Percentiles rank a stretch among this genome's conserved stretches.
phyloP scores from a whole-genome alignment of 371 early-diverging fungal species.

The Mucor velutinosus region DNA sequence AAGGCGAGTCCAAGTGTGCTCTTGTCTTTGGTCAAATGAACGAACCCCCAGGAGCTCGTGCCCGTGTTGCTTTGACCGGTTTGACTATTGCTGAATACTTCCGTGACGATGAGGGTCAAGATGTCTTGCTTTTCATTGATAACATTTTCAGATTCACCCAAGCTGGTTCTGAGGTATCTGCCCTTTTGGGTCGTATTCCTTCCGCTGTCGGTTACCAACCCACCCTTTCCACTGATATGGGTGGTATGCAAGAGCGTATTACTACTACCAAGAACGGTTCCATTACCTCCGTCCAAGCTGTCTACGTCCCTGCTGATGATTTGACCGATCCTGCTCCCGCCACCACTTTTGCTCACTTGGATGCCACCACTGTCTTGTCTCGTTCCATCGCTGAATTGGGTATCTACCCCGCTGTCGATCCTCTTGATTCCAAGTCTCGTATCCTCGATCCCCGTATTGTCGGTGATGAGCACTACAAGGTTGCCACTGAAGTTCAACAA shows the following conservation, averaged over 20 bases:
- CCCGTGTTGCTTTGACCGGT: slow-evolving; percentile 98
- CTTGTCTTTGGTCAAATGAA: slow-evolving; percentile 99
- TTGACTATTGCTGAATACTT: slow-evolving; percentile 98
- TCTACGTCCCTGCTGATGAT: slow-evolving; percentile 99
- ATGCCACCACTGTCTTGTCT: slow-evolving; percentile 98
- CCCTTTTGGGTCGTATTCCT: no score
- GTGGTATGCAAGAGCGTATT: no score
- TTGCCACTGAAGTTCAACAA: no score
- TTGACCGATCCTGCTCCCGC: slow-evolving; percentile 99
- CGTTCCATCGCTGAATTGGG: slow-evolving; percentile 96
- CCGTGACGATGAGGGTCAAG: slow-evolving; percentile 99
- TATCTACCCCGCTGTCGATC: slow-evolving; percentile 98
- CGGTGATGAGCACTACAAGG: no score
- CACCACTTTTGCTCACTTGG: slow-evolving; percentile 98
- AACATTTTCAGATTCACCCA: slow-evolving; percentile 98
- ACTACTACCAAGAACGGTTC: no score
- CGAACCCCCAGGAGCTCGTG: slow-evolving; percentile 99
- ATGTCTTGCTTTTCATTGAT: slow-evolving; percentile 97
- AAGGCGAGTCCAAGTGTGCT: slow-evolving; percentile 94
- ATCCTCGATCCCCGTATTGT: no score
- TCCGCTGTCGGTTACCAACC: no score
- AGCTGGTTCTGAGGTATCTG: slow-evolving; percentile 94
- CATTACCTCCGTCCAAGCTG: no score
- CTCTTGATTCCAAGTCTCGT: slow-evolving; percentile 95
- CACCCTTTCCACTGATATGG: no score